These are phyloP conservation scores for Coemansia sp. DNA, from an alignment of 192 early-diverging fungal genomes.

Conservation along the genomic window DNA sequence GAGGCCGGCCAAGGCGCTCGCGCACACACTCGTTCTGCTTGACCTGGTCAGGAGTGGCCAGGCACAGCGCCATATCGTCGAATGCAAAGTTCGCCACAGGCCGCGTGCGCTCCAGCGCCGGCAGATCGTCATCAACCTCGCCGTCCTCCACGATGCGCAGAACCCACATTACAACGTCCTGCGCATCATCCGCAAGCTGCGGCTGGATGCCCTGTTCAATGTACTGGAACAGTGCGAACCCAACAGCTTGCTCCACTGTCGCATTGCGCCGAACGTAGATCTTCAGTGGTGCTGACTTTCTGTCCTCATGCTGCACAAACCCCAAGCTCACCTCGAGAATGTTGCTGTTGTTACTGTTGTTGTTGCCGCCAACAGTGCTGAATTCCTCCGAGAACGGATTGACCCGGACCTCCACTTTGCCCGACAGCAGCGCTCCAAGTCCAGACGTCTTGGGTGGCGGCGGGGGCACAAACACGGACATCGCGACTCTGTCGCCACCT, in stretches of 20 bases:
- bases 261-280: slow-evolving; percentile 77
- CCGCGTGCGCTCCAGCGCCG: slow-evolving; percentile 84
- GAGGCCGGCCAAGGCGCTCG: slow-evolving; percentile 41
- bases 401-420: slow-evolving; percentile 57
- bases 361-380: slow-evolving; percentile 59
- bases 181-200: slow-evolving; percentile 59
- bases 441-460: slow-evolving; percentile 53
- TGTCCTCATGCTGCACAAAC: slow-evolving; percentile 59
- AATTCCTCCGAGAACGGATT: slow-evolving; percentile 75
- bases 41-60: slow-evolving; percentile 73
- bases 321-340: slow-evolving; percentile 60
- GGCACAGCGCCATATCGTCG: slow-evolving; percentile 88
- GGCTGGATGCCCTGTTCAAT: slow-evolving; percentile 68
- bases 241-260: slow-evolving; percentile 91
- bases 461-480: slow-evolving; percentile 25
- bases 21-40: slow-evolving; percentile 51
- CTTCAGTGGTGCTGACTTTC: slow-evolving; percentile 55
- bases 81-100: slow-evolving; percentile 84
- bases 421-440: slow-evolving; percentile 62
- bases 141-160: slow-evolving; percentile 95
- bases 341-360: slow-evolving; percentile 45
- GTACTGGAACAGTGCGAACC: slow-evolving; percentile 87
- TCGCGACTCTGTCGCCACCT: neutral
- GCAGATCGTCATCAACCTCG: slow-evolving; percentile 94
- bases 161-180: slow-evolving; percentile 78